Conservation (phyloP, 2,329 filamentous ascomycete genomes). For the Penicillium oxalicum region DNA sequence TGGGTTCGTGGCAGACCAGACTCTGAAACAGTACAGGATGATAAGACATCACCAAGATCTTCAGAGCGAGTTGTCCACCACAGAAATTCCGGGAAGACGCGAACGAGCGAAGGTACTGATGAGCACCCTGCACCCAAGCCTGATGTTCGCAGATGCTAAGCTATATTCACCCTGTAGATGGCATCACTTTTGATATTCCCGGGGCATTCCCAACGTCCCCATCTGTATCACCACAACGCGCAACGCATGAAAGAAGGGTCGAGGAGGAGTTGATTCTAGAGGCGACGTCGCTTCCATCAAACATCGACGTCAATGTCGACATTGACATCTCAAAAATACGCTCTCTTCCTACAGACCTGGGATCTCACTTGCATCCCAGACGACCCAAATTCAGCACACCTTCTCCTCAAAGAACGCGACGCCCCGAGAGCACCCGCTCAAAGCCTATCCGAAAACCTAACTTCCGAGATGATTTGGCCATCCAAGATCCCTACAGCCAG, state of each 20-base stretch:
- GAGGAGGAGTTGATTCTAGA: constrained; percentile 6
- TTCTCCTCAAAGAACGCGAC: constrained; percentile 2
- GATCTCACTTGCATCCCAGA: constrained; percentile 12
- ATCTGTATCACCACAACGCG: constrained; percentile 12
- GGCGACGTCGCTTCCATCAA: constrained; percentile 1
- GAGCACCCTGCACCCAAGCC: not conserved
- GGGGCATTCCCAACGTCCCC: constrained; percentile 17
- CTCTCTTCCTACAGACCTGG: constrained; percentile 14
- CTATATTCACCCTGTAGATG: not conserved
- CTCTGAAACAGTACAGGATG: not conserved
- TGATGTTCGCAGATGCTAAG: not conserved
- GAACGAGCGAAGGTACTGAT: constrained; percentile 5
- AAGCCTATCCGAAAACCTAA: constrained; percentile 1
- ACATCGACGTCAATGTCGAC: constrained; percentile 6
- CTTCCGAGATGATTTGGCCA: constrained; percentile 7
- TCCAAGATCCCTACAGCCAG: constrained; percentile 19
- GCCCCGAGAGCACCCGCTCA: not conserved
- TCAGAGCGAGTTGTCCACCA: not conserved
- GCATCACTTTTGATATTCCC: constrained; percentile 6
- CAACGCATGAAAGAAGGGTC: constrained; percentile 3
- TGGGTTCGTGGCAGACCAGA: constrained; percentile 6
- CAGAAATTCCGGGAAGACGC: not conserved
- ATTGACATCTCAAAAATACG: constrained; percentile 1
- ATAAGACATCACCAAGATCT: not conserved
- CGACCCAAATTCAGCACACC: constrained; percentile 2